Percentiles rank a stretch among this genome's conserved stretches.
These are phyloP conservation scores for Hordeum marinum DNA, from an alignment of 176 grass and related monocot genomes.

Conservation along the genomic window DNA sequence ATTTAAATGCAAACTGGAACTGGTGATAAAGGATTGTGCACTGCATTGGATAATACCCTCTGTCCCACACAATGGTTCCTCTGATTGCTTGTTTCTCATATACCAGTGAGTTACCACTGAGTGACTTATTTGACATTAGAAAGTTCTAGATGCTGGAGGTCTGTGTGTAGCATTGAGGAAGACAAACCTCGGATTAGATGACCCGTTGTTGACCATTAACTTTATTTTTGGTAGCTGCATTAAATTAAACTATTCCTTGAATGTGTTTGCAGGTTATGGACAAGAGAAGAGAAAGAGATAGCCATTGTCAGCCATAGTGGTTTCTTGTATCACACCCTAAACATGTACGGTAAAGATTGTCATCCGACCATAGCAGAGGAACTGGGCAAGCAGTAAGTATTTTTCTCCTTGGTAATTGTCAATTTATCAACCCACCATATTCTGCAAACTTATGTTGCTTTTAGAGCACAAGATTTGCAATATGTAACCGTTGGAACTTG, in stretches of 20 bases:
- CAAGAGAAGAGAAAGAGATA: conserved; percentile 85
- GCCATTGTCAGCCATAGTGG: conserved; percentile 78
- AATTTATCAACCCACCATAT: no score
- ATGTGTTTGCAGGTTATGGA: conserved; percentile 78
- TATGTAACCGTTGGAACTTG: background rate
- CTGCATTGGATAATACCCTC: background rate
- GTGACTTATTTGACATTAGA: background rate
- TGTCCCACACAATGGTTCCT: background rate
- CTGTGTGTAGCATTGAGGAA: background rate
- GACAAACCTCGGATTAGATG: background rate
- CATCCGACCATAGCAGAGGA: conserved; percentile 64
- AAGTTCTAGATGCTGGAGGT: no score
- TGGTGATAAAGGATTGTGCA: background rate
- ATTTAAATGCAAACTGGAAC: background rate
- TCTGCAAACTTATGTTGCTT: no score
- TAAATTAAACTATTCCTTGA: background rate
- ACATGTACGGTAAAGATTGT: conserved; percentile 54
- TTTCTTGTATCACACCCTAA: conserved; percentile 67
- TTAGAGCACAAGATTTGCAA: background rate
- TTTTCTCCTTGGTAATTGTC: no score
- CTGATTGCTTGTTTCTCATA: background rate
- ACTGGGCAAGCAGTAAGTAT: conserved; percentile 65
- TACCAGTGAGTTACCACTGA: background rate
- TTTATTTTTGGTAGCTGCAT: background rate
- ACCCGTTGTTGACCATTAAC: background rate